Base-by-base conservation (phyloP, 228 moss, liverwort and hornwort species). In the Sphagnum fallax region DNA sequence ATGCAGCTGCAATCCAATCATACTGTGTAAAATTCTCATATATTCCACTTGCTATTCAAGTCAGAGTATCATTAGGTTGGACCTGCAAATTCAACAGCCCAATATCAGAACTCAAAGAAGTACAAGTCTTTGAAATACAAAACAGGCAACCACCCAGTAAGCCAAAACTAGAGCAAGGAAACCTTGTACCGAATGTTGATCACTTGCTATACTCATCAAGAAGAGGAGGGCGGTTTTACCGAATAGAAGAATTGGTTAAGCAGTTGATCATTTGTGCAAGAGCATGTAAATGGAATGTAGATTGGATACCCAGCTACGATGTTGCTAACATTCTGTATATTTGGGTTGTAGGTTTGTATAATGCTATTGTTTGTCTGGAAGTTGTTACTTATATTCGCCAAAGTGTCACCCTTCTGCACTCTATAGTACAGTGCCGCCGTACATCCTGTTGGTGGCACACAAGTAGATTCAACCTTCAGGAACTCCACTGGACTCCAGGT, bases 401-500 rank as follows among this genome's bases (percentile, higher is more conserved):
- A 10, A 74, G 75, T 81, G 16, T 81, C 73, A 6, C 71, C 67
- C 6, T 48, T 0, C 63, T 75, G 8, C 69, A 81, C 71, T 6
- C 11, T 81, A 63, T 84, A 84, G 52, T 76, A 84, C 10, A 84
- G 71, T 32, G 75, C 70, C 50, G 15, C 10, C 16, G 64, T 61
- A 64, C 84, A 84, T 61, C 84, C 84, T 66, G 62, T 75, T 14
- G 75, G 1, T 76, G 77, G 75, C 65, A 77, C 67, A 64, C 84
- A 84, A 18, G 68, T 55, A 61, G 71, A 78, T 71, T 69, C 53
- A 62, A 66, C 71, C 69, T 47, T 16, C 50, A 61, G 16, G 14
- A 74, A 65, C 61, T 77, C 75, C 65, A 60, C 18, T 58, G 69
- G 72, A 70, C 75, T 71, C 55, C 32, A 32, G 32, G 32, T 1